A percentile compares a stretch with the other conserved stretches of the same genome.
phyloP scores from a whole-genome alignment of 2,329 filamentous ascomycete species.

The Biscogniauxia marginata region DNA sequence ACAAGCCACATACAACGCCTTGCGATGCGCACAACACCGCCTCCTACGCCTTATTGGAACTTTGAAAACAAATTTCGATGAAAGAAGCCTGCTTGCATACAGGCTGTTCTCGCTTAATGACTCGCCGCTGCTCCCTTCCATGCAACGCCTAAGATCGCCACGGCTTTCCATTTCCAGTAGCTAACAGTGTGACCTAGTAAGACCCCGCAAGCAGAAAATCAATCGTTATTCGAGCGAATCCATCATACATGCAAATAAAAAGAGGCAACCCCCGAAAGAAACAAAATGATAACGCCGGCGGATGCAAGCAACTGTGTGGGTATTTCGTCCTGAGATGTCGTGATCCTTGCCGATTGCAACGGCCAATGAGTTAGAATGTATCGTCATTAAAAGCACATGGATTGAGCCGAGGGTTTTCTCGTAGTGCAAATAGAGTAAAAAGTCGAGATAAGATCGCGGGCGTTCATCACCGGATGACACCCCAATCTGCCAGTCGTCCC shows the following conservation, averaged over 20 bases:
- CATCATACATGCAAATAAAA: slow-evolving; percentile 18
- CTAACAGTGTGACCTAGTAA: not conserved
- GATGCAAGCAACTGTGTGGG: slow-evolving; percentile 24
- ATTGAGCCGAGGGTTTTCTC: slow-evolving; percentile 8
- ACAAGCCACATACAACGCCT: slow-evolving; percentile 14
- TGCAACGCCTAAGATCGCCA: not conserved
- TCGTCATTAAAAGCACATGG: slow-evolving; percentile 18
- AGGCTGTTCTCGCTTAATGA: not conserved
- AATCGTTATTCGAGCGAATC: not conserved
- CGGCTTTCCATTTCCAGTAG: not conserved
- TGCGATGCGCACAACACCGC: slow-evolving; percentile 9
- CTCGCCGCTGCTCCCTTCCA: not conserved
- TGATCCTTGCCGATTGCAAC: slow-evolving; percentile 7
- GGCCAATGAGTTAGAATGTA: slow-evolving; percentile 5
- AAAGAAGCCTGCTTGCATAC: not conserved
- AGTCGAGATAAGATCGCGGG: not conserved
- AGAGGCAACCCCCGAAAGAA: slow-evolving; percentile 1
- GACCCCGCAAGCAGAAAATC: not conserved
- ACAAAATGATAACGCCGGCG: slow-evolving; percentile 21
- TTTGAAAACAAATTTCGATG: not conserved
- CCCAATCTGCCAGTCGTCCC: slow-evolving; percentile 72
- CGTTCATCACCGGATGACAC: slow-evolving; percentile 66
- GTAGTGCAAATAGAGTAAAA: not conserved
- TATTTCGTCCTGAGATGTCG: slow-evolving; percentile 21
- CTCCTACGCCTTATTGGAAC: not conserved